Evolutionary conservation across 805 yeast genomes (phyloP).

Genomic region (Ogataea philodendri): DNA sequence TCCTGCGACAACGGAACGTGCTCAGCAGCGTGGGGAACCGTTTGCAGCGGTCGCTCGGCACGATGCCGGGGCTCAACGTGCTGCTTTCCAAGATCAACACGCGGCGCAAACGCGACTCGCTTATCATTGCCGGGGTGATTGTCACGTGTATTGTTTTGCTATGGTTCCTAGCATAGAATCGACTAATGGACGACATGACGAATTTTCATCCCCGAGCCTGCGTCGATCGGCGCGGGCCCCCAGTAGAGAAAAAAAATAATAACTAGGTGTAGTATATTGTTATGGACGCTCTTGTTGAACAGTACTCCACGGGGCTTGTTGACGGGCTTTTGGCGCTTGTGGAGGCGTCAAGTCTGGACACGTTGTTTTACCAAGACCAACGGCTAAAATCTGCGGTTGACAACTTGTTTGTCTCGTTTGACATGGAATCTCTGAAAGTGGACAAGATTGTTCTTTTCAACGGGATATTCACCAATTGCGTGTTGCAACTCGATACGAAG

Average conservation of each 20-base stretch:
- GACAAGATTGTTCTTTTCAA: constrained; percentile 19
- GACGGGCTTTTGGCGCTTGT: neutral
- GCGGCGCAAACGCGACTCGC: constrained; percentile 81
- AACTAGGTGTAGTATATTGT: too few species aligned
- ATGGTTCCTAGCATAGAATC: constrained; percentile 34
- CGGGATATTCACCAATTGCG: constrained; percentile 12
- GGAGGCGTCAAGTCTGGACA: neutral
- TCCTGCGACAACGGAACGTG: constrained; percentile 64
- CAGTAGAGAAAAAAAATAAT: too few species aligned
- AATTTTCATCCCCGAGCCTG: too few species aligned
- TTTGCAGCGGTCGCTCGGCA: constrained; percentile 57
- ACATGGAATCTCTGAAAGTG: constrained; percentile 8
- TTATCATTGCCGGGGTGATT: constrained; percentile 75
- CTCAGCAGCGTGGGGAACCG: constrained; percentile 63
- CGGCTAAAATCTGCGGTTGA: constrained; percentile 1
- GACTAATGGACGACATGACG: too few species aligned
- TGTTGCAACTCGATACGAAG: constrained; percentile 7
- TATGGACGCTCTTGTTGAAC: constrained; percentile 11
- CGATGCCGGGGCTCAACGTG: constrained; percentile 80
- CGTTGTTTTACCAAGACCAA: neutral
- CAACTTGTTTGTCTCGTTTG: constrained; percentile 1
- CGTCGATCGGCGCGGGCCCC: constrained; percentile 13
- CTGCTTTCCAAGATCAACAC: constrained; percentile 79
- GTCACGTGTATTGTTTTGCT: constrained; percentile 69
- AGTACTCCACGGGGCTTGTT: constrained; percentile 9